A percentile compares a stretch with the other conserved stretches of the same genome.
phyloP scores from a whole-genome alignment of 768 basidiomycete genomes.

The Podaxis sp. region DNA sequence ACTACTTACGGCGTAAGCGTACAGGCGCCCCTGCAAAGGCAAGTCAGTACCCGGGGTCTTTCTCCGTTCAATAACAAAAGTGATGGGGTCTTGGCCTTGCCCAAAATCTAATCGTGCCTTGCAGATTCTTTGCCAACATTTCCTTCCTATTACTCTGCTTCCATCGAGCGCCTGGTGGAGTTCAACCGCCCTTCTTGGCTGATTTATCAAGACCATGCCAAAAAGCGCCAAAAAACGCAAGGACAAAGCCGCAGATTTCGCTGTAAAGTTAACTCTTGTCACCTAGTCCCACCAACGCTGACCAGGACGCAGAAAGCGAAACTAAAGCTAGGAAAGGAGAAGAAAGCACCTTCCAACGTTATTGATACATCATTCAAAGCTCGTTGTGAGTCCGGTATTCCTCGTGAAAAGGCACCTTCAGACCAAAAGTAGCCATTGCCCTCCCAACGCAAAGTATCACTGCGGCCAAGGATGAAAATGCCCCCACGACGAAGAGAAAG shows the following conservation, averaged over 20 bases:
- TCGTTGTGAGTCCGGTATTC: constrained; percentile 61
- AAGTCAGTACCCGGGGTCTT: not conserved
- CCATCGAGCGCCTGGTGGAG: not conserved
- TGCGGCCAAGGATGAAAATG: constrained; percentile 48
- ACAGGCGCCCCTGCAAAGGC: not conserved
- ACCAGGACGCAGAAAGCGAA: constrained; percentile 79
- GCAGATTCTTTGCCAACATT: not conserved
- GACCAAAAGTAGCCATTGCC: constrained; percentile 68
- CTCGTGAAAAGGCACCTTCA: constrained; percentile 16
- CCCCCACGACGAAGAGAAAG: constrained; percentile 75
- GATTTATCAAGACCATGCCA: constrained; percentile 52
- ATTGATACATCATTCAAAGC: constrained; percentile 97
- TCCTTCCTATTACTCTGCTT: not conserved
- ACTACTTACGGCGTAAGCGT: not conserved
- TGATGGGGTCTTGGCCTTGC: not conserved
- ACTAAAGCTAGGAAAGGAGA: constrained; percentile 95
- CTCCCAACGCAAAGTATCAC: constrained; percentile 83
- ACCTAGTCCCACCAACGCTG: not conserved
- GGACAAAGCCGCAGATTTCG: constrained; percentile 86
- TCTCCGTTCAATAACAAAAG: not conserved
- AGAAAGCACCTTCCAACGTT: constrained; percentile 76
- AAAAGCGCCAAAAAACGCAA: constrained; percentile 86
- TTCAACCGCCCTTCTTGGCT: too few species aligned
- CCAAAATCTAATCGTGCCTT: constrained; percentile 2
- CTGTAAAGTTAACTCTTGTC: constrained; percentile 43